phyloP scores from a whole-genome alignment of 2,329 filamentous ascomycete species.

The Claviceps pazoutovae region DNA sequence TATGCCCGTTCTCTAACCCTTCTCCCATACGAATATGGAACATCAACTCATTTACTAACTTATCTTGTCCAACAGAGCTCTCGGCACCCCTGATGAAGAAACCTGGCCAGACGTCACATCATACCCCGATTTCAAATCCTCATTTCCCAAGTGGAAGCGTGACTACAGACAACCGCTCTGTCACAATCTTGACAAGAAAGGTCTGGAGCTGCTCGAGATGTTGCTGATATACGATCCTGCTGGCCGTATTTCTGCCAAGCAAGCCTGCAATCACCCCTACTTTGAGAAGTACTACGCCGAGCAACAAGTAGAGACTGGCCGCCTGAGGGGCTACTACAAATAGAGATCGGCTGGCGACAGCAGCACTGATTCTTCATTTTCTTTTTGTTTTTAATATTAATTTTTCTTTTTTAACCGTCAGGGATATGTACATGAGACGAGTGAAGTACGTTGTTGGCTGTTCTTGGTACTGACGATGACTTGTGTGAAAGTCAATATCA shows the following conservation, averaged over 20 bases:
- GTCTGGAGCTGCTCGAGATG: conserved; percentile 51
- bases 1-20: no score
- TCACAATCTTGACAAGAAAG: conserved; percentile 56
- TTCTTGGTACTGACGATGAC: neutral
- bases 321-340: conserved; percentile 23
- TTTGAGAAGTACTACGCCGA: conserved; percentile 37
- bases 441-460: neutral
- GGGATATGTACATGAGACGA: neutral
- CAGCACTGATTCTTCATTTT: conserved; percentile 7
- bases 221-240: conserved; percentile 82
- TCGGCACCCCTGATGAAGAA: conserved; percentile 71
- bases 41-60: no score
- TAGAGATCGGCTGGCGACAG: conserved; percentile 15
- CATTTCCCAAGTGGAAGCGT: conserved; percentile 81
- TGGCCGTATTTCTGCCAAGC: conserved; percentile 77
- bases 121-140: conserved; percentile 84
- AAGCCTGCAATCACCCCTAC: conserved; percentile 72
- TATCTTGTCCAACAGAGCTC: conserved; percentile 32
- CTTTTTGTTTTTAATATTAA: neutral
- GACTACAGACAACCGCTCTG: conserved; percentile 54
- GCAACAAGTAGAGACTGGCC: conserved; percentile 15
- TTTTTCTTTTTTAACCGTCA: neutral
- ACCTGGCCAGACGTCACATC: conserved; percentile 87
- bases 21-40: no score
- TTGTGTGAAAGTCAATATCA: neutral